Evolutionary conservation across 805 yeast species (phyloP).

Genomic region (Saccharomycopsis oosterbeekiorum): DNA sequence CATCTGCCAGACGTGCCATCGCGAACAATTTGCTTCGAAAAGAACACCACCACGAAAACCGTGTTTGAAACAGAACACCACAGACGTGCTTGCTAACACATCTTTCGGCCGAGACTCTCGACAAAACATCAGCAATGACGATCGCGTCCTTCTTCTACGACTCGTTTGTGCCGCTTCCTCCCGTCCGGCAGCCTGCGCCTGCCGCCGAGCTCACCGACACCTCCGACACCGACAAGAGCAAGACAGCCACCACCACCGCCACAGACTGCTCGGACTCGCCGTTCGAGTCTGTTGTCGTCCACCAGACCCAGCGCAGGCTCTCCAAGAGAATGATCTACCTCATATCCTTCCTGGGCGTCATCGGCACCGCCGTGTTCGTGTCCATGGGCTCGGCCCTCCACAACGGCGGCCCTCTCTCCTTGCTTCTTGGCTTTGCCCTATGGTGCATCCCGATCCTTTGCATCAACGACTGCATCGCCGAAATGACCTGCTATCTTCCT

Average conservation of each 20-base stretch:
- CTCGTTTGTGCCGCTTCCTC: conserved; percentile 6
- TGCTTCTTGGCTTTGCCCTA: conserved; percentile 52
- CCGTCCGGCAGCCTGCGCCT: neutral
- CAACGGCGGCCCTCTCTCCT: conserved; percentile 60
- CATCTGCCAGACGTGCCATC: too few species aligned
- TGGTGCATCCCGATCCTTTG: conserved; percentile 65
- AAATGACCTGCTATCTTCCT: conserved; percentile 69
- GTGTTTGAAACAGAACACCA: too few species aligned
- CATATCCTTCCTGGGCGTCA: conserved; percentile 72
- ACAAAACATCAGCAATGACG: too few species aligned
- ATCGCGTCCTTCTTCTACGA: conserved; percentile 2
- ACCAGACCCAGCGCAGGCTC: conserved; percentile 12
- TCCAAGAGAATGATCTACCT: conserved; percentile 60
- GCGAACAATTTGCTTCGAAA: too few species aligned
- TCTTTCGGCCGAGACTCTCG: too few species aligned
- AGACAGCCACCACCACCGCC: neutral
- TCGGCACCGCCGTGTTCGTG: conserved; percentile 73
- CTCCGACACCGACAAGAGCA: neutral
- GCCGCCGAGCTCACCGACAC: neutral
- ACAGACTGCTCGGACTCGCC: neutral
- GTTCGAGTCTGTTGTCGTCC: neutral
- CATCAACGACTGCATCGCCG: conserved; percentile 66
- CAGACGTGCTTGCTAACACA: too few species aligned
- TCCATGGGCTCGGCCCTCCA: conserved; percentile 56
- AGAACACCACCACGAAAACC: too few species aligned